Base-by-base conservation (phyloP, 257 asterid species). In the Ballota nigra region DNA sequence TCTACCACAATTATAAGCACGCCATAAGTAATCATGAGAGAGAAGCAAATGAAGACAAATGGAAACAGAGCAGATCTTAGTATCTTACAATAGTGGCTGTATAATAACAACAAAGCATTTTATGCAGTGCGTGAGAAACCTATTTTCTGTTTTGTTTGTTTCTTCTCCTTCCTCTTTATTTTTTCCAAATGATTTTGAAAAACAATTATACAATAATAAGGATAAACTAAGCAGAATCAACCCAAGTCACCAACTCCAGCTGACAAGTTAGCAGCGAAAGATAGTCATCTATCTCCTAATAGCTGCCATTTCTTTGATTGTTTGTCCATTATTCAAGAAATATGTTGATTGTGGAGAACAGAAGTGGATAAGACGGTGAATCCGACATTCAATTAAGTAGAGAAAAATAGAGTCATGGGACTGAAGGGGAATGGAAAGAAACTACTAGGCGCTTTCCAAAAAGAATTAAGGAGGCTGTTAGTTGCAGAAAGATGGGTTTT, bases 1-100 rank as follows among this genome's bases (percentile, higher is more conserved):
- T 88, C 98, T 95, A 60, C 41, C 56, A 78, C 63, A 74, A 63
- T 79, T 69, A 72, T 52, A 66, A 15, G 75, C 19, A 75, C 16
- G 66, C 36, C 52, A 18, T 47, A 23, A 49, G 64, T 52, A 59
- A 60, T 26, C 28, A 45, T 11, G 70, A 53, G 43, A 41, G 23
- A 55, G 28, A 13, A 57, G 24, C 22, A 56, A 1, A 38, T 10
- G 56, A 38, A 51, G 67, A 67, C 3, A 33, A 34, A 65, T 8
- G 29, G 59, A 8, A 29, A 18, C 12, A 56, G 29, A 15, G 26
- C 6, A 38, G 22, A 66, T n/a, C n/a, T n/a, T n/a, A 52, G 4
- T 0, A n/a, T n/a, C n/a, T n/a, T 12, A 55, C 52, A 28, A 75
- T 10, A 16, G 5, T 24, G 13, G 4, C 40, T n/a, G 24, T 11